Conservation (phyloP, 2,329 filamentous ascomycete species). For the Sclerotinia glacialis region DNA sequence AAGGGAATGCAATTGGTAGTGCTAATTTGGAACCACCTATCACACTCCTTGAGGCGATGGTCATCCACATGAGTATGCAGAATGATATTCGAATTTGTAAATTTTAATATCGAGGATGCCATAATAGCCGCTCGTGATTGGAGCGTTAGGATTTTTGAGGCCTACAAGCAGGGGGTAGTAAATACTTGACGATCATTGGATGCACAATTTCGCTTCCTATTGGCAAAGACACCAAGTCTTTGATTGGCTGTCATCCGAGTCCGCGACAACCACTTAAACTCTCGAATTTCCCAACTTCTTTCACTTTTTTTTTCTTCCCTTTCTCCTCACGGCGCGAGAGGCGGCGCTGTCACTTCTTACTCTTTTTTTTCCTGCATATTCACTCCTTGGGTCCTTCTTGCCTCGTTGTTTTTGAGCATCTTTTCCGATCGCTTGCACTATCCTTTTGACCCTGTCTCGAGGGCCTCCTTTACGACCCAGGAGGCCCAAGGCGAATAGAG, state of each 20-base stretch:
- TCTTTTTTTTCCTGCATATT: background rate
- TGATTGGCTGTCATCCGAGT: conserved; percentile 8
- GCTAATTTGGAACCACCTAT: background rate
- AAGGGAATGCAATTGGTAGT: background rate
- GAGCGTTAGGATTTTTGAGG: background rate
- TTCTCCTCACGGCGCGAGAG: conserved; percentile 12
- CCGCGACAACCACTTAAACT: background rate
- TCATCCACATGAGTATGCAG: background rate
- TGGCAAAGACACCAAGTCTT: no score
- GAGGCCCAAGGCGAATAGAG: conserved; percentile 20
- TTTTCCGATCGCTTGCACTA: background rate
- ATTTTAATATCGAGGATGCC: background rate
- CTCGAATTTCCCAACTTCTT: background rate
- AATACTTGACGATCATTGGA: background rate
- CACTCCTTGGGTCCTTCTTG: background rate
- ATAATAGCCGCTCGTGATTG: background rate
- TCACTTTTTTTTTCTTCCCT: background rate
- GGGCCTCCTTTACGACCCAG: conserved; percentile 15
- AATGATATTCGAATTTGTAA: background rate
- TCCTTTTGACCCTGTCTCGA: background rate
- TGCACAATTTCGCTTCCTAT: background rate
- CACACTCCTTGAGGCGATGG: background rate
- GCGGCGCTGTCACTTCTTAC: conserved; percentile 7
- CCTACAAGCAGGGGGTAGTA: background rate
- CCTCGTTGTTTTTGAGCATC: conserved; percentile 2